Base-by-base conservation (phyloP, 2,329 filamentous ascomycete genomes). In the Lecanicillium sp. region DNA sequence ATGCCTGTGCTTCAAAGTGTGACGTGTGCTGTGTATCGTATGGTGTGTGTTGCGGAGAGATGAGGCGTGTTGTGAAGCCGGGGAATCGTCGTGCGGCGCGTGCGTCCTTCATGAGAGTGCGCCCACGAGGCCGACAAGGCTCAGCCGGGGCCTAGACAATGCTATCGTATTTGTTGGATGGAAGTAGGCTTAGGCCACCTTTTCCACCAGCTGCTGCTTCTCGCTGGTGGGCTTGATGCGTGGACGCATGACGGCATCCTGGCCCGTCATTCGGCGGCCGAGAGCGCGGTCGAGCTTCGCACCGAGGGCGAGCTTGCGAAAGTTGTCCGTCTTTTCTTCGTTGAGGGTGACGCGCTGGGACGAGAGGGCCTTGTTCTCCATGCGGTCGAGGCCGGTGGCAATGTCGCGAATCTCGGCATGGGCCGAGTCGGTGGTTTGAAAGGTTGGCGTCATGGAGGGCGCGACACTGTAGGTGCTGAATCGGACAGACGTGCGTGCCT, bases 281-380 rank as follows among this genome's bases (percentile, higher is more conserved):
- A 96, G 77, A 17, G 89, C 88, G 44, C 89, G 41, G 29, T 43
- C 41, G 17, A 43, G 41, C 29, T 43, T 43, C 28, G 41, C 41
- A n/a, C 41, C 41, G 17, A 43, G 41, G 18, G 41, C 41, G 13
- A 43, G 36, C 41, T 43, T 43, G 36, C 29, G 41, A 4, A 43
- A 17, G 22, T 43, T 43, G 25, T 43, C 41, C 17, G 41, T 40
- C 41, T 43, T 43, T 28, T 81, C 41, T 25, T 43, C 37, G 33
- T 15, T 22, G 46, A 87, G 76, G 38, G 77, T 70, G 55, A 89
- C 89, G 50, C 89, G 83, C 68, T 96, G 89, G 53, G 83, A 77
- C 50, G 78, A 69, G 19, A 95, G 79, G 35, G 84, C 84, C 64
- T 87, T 87, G 71, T 94, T 92, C 62, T 94, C 86, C 66, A 96